These are phyloP conservation scores for Vachellia pachyceras DNA, from an alignment of 306 rosid genomes.

Conservation along the genomic window DNA sequence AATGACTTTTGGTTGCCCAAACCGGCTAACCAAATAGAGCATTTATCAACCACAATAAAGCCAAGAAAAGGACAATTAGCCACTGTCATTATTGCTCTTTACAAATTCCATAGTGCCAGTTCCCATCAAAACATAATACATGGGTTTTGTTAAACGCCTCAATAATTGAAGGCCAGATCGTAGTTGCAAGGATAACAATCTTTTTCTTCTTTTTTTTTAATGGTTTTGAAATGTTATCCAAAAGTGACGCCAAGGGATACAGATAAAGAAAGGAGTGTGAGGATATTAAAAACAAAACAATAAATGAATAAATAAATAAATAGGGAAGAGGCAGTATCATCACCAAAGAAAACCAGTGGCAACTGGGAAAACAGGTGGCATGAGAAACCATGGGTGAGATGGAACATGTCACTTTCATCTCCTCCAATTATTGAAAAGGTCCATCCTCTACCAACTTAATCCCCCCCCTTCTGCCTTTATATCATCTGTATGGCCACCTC, in stretches of 20 bases:
- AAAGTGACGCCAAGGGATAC: slow-evolving; percentile 12
- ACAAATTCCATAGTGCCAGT: slow-evolving; percentile 1
- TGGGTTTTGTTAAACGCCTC: not conserved
- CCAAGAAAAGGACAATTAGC: not conserved
- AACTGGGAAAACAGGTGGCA: slow-evolving; percentile 49
- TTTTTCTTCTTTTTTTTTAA: not conserved
- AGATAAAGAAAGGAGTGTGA: slow-evolving; percentile 8
- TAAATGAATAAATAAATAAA: not conserved
- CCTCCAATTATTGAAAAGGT: not conserved
- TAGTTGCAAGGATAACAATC: not conserved
- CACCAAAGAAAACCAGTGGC: slow-evolving; percentile 41
- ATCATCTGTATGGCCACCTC: not conserved
- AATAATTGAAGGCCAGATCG: not conserved
- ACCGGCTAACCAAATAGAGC: too few species aligned
- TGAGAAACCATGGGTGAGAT: slow-evolving; percentile 44
- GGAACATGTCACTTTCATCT: slow-evolving; percentile 18
- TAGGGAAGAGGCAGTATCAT: slow-evolving; percentile 5
- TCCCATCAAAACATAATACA: not conserved
- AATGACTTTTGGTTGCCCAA: too few species aligned
- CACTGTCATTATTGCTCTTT: not conserved
- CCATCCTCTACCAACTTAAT: not conserved
- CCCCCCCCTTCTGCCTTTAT: not conserved
- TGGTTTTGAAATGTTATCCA: not conserved
- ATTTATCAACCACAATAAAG: slow-evolving; percentile 10
- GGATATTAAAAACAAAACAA: not conserved